Percentiles rank a stretch among this genome's conserved stretches.
phyloP scores from a whole-genome alignment of 495 filamentous ascomycete species.

The Zalerion maritima region DNA sequence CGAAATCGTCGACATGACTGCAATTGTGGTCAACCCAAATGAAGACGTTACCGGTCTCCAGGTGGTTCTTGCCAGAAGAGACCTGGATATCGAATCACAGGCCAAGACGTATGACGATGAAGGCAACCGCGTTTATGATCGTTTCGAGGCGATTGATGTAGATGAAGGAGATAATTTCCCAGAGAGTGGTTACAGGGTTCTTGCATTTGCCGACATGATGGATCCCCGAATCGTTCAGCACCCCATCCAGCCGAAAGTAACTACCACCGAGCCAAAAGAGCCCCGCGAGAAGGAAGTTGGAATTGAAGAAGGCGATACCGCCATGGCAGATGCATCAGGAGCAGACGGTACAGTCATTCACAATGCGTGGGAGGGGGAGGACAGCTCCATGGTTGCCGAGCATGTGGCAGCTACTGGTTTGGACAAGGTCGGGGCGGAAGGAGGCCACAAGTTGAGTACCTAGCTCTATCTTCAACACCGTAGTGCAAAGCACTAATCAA shows the following conservation, averaged over 20 bases:
- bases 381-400: too few species aligned
- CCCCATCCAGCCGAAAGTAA: conserved; percentile 3
- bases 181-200: conserved; percentile 18
- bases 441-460: too few species aligned
- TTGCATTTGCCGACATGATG: conserved; percentile 26
- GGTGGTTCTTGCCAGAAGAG: conserved; percentile 54
- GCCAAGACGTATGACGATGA: conserved; percentile 29
- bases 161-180: conserved; percentile 19
- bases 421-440: too few species aligned
- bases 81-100: conserved; percentile 39
- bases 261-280: conserved; percentile 3
- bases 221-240: conserved; percentile 28
- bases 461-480: too few species aligned
- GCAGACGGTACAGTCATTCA: too few species aligned
- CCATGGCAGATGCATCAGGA: too few species aligned
- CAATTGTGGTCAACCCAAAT: conserved; percentile 37
- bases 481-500: too few species aligned
- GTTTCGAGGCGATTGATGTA: conserved; percentile 27
- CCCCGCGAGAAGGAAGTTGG: conserved; percentile 1
- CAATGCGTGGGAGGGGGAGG: too few species aligned
- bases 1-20: conserved; percentile 50
- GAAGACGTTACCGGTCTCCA: conserved; percentile 32
- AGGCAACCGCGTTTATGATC: conserved; percentile 30
- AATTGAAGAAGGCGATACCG: conserved; percentile 2
- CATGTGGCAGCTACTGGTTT: too few species aligned